Percentiles rank a stretch among this genome's conserved stretches.
Evolutionary conservation across 108 stramenopile genomes (phyloP).

Genomic region (Conticribra guillardii): DNA sequence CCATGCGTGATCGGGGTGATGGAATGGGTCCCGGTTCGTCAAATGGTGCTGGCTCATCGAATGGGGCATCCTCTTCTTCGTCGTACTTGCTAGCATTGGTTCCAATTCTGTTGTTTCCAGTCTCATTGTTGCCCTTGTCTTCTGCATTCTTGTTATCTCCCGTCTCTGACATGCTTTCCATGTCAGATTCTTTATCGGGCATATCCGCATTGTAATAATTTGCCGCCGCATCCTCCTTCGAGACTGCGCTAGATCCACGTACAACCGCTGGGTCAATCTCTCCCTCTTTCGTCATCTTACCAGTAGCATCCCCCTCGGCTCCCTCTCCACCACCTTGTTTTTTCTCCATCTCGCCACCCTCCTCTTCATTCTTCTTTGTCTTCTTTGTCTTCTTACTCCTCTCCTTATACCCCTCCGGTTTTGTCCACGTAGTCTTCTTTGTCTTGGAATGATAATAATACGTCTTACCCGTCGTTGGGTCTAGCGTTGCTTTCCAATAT

Average conservation of each 20-base stretch:
- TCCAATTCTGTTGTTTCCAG: neutral
- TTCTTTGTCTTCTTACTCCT: conserved; percentile 25
- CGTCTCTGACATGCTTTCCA: too few species aligned
- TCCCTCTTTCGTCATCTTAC: too few species aligned
- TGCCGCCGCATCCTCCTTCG: too few species aligned
- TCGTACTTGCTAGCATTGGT: neutral
- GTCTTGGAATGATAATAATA: conserved; percentile 79
- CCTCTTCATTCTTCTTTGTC: conserved; percentile 8
- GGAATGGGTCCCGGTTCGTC: conserved; percentile 2
- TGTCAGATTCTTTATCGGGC: too few species aligned
- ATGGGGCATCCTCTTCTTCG: conserved; percentile 45
- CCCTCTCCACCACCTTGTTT: too few species aligned
- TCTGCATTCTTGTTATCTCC: neutral
- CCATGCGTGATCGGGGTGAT: neutral
- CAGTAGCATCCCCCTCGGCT: too few species aligned
- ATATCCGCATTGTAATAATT: too few species aligned
- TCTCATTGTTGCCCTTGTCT: neutral
- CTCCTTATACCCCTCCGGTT: conserved; percentile 59
- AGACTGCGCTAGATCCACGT: too few species aligned
- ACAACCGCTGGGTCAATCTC: too few species aligned
- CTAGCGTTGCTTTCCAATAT: conserved; percentile 61
- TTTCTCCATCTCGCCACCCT: too few species aligned
- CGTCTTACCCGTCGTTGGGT: conserved; percentile 60
- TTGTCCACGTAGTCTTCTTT: conserved; percentile 71
- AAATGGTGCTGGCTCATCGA: conserved; percentile 41